Evolutionary conservation across 1,284 basidiomycete genomes (phyloP).

Genomic region (Prillingera fragicola): DNA sequence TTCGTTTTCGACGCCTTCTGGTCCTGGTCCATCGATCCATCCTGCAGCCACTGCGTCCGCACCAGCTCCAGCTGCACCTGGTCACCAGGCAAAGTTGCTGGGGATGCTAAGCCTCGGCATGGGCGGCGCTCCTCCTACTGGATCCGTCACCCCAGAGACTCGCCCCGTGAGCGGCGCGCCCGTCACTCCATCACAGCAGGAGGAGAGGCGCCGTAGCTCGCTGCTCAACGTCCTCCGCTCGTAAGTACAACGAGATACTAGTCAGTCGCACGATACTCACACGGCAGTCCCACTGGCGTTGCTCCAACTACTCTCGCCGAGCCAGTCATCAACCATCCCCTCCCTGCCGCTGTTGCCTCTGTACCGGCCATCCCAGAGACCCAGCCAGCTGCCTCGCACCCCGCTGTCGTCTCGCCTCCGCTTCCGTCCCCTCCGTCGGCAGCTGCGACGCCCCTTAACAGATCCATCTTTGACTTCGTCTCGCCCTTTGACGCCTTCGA

Average conservation of each 20-base stretch:
- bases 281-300: not conserved
- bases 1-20: not conserved
- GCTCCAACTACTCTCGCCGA: constrained; percentile 1
- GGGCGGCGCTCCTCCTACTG: not conserved
- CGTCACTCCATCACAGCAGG: not conserved
- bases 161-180: constrained; percentile 7
- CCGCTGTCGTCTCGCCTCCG: not conserved
- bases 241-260: too few species aligned
- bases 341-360: not conserved
- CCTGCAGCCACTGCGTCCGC: not conserved
- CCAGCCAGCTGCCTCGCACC: too few species aligned
- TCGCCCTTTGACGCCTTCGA: constrained; percentile 44
- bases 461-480: constrained; percentile 41
- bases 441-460: constrained; percentile 14
- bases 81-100: constrained; percentile 19
- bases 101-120: constrained; percentile 12
- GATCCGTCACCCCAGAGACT: constrained; percentile 1
- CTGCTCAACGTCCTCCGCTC: constrained; percentile 14
- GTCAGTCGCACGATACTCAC: not conserved
- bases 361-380: not conserved
- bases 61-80: constrained; percentile 1
- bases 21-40: not conserved
- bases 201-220: constrained; percentile 6
- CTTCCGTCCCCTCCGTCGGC: not conserved
- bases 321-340: constrained; percentile 13